Conservation (phyloP, 1,284 basidiomycete genomes). For the Xanthoconium separans region DNA sequence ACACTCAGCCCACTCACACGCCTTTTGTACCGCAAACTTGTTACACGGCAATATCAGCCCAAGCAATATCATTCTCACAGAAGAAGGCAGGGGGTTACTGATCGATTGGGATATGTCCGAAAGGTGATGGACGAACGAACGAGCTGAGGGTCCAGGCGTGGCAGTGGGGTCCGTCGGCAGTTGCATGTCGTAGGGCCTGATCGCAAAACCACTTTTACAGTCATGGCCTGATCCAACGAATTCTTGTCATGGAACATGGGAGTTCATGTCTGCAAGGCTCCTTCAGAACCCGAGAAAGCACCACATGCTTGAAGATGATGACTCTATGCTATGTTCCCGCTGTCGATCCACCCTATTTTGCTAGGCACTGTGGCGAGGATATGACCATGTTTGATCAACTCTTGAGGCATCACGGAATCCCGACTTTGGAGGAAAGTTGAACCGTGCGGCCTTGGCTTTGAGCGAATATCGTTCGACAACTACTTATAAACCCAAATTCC, state of each 20-base stretch:
- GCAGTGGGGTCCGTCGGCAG: too few species aligned
- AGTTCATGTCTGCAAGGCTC: background rate
- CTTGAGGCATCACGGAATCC: background rate
- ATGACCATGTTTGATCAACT: background rate
- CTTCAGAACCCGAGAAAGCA: background rate
- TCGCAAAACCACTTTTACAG: too few species aligned
- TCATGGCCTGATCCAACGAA: too few species aligned
- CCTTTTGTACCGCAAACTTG: too few species aligned
- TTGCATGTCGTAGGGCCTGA: too few species aligned
- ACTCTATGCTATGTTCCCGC: background rate
- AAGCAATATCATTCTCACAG: background rate
- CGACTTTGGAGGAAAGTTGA: too few species aligned
- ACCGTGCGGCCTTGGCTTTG: too few species aligned
- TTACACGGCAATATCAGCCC: too few species aligned
- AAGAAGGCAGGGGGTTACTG: too few species aligned
- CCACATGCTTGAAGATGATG: background rate
- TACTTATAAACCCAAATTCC: background rate
- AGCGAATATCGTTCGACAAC: background rate
- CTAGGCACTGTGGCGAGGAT: background rate
- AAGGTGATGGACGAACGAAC: background rate
- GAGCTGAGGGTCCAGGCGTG: too few species aligned
- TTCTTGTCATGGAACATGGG: background rate
- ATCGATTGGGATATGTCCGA: conserved; percentile 4
- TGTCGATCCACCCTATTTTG: background rate
- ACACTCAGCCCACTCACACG: too few species aligned